Evolutionary conservation across 2,329 filamentous ascomycete genomes (phyloP), one percentile per base, ranked within the genome.

Genomic region (Aureobasidium leucospermi): DNA sequence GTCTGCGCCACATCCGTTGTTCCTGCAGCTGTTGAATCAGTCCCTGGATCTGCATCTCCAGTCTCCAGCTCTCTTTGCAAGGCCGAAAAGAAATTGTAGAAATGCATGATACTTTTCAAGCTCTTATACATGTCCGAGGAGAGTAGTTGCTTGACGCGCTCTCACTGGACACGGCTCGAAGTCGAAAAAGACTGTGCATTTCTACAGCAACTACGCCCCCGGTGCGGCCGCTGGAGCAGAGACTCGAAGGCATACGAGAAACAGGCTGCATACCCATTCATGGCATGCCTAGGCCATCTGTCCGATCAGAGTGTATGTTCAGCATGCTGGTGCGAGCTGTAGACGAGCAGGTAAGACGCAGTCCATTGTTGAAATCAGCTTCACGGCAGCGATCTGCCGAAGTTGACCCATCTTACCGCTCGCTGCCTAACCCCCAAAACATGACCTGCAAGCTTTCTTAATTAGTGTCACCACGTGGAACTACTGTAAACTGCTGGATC

Each of bases 1-100:
- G 8, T 6, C 31, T 56, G 52, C 52, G 52, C 52, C 52, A 56
- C 52, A 56, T 41, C 52, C 52, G 52, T 13, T 45, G 52, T 56
- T 56, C 52, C 52, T 56, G 52, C 52, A 56, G 36, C 47, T 36
- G 8, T 36, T 36, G 13, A 8, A 36, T 36, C 34, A 13, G 23
- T 23, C 23, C 23, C 23, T 23, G 23, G 23, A 23, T 23, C 23
- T 23, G 23, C 23, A 23, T 23, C 23, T 23, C 23, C 23, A 23
- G 23, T 23, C 23, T 23, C 23, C 23, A 23, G 23, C 23, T 23
- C 23, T 23, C 23, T 23, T 23, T 3, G 3, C 23, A 23, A 23
- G 23, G 3, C 3, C 23, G 23, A 4, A 23, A 23, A 23, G 23
- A 23, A 16, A n/a, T 13, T 16, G 45, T 32, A 31, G 13, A 46